Base-by-base conservation (phyloP, 2,329 filamentous ascomycete species). In the Monascus ruber region DNA sequence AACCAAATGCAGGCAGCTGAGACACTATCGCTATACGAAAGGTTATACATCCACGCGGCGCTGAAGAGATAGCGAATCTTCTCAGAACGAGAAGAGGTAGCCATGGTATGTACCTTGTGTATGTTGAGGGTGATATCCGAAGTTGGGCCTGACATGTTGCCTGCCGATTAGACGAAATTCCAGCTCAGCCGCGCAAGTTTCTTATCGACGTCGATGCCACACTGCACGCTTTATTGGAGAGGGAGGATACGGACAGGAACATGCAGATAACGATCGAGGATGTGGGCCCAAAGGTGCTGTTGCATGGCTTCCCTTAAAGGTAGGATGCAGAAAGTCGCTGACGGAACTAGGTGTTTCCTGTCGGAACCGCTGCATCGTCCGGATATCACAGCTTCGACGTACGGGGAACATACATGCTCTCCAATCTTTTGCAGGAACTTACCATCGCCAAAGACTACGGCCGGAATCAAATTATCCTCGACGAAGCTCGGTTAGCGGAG, bases 201-300 rank as follows among this genome's bases (percentile, higher is more conserved):
- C 73, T 94, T 31, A 79, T 96, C 59, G 77, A 91, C 51, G 88
- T 96, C 53, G 83, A 94, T 36, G 71, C 77, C 24, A 95, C 88
- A 1, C 73, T 94, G 41, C 74, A 87, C 55, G 81, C 76, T 42
- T 72, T 98, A 34, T 72, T 86, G 45, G 77, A 78, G 31, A 83
- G 89, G 49, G 91, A 98, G 62, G 91, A 98, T 56, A 93, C 88
- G 26, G 88, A 98, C 63, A 72, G 77, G 41, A 95, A 98, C 63
- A 85, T 86, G 72, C 88, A 96, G 63, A 98, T 98, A 60, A 98
- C 91, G 26, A 94, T 96, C 52, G 91, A 96, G 57, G 91, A 98
- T 65, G 76, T 77, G 47, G 91, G 91, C 0, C 89, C 91, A 36
- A 98, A 96, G 74, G 84, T 83, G 56, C n/a, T 25, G 2, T 17